These are phyloP conservation scores for thale cress (Arabidopsis thaliana) DNA, from an alignment of 345 rosid species.

Conservation along the genomic window DNA sequence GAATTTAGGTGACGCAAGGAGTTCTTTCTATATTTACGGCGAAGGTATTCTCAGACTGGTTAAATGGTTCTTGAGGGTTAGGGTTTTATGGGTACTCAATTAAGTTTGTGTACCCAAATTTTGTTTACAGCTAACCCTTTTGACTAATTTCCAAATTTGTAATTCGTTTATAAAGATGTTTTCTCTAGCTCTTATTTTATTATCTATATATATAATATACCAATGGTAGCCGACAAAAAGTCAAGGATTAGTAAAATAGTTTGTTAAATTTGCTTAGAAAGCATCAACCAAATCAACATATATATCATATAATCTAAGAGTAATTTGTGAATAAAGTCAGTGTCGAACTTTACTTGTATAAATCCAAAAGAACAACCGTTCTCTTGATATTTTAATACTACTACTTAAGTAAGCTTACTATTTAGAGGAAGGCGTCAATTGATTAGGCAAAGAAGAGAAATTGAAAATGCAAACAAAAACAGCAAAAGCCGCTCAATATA, in stretches of 20 bases:
- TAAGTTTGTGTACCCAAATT: slow-evolving; percentile 43
- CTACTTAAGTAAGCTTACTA: not conserved
- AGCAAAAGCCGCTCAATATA: slow-evolving; percentile 21
- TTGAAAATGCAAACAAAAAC: slow-evolving; percentile 1
- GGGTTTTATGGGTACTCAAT: slow-evolving; percentile 43
- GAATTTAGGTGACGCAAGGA: slow-evolving; percentile 23
- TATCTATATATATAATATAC: not conserved
- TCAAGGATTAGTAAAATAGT: slow-evolving; percentile 11
- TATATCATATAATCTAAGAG: not conserved
- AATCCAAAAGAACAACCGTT: slow-evolving; percentile 1
- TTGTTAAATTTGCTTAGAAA: not conserved
- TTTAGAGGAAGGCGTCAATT: slow-evolving; percentile 11
- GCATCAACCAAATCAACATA: slow-evolving; percentile 14
- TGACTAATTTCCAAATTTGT: slow-evolving; percentile 37
- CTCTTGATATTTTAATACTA: slow-evolving; percentile 13
- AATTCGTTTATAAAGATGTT: slow-evolving; percentile 29
- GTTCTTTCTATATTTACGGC: slow-evolving; percentile 34
- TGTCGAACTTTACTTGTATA: not conserved
- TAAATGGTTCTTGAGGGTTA: slow-evolving; percentile 47
- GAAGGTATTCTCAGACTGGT: slow-evolving; percentile 26
- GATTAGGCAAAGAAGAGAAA: not conserved
- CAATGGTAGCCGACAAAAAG: slow-evolving; percentile 20
- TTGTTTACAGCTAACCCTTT: slow-evolving; percentile 46
- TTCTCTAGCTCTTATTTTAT: slow-evolving; percentile 2
- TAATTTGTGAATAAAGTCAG: not conserved